Percentiles rank a stretch among this genome's conserved stretches.
Evolutionary conservation across 1,284 basidiomycete genomes (phyloP).

Genomic region (Sanguinoderma infundibulare): DNA sequence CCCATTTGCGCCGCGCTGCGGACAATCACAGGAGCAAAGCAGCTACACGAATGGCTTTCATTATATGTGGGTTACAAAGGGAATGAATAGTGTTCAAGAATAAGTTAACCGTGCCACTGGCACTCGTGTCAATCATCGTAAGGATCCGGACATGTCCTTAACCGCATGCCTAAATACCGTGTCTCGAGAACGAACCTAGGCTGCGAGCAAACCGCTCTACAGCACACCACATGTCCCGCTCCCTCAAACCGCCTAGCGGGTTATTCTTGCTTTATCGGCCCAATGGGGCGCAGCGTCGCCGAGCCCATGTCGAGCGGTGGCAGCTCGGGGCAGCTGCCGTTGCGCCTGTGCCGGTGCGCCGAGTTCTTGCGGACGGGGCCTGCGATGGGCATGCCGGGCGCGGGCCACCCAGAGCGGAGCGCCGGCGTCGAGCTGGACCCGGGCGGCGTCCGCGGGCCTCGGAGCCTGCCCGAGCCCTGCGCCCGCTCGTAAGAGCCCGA

Average conservation of each 20-base stretch:
- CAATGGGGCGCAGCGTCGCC: slow-evolving; percentile 1
- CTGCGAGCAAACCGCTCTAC: not conserved
- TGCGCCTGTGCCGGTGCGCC: slow-evolving; percentile 14
- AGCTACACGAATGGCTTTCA: slow-evolving; percentile 1
- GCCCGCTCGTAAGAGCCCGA: slow-evolving; percentile 10
- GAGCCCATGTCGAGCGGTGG: slow-evolving; percentile 18
- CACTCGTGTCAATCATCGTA: not conserved
- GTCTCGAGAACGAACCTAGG: not conserved
- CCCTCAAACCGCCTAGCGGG: not conserved
- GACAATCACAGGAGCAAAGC: not conserved
- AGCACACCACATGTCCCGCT: not conserved
- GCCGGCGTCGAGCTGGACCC: slow-evolving; percentile 17
- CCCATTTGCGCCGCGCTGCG: not conserved
- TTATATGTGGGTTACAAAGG: slow-evolving; percentile 1
- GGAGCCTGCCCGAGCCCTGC: slow-evolving; percentile 18
- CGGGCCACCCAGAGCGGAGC: slow-evolving; percentile 16
- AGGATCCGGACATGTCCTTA: slow-evolving; percentile 1
- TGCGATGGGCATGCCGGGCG: not conserved
- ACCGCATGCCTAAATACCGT: not conserved
- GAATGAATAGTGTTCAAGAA: slow-evolving; percentile 3
- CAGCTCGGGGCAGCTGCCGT: slow-evolving; percentile 25
- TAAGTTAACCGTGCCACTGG: not conserved
- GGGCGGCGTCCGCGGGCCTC: slow-evolving; percentile 20
- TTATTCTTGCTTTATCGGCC: not conserved
- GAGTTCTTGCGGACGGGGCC: not conserved